A percentile compares a stretch with the other conserved stretches of the same genome.
phyloP scores from a whole-genome alignment of 495 filamentous ascomycete genomes.

The Lepidopterella palustris region DNA sequence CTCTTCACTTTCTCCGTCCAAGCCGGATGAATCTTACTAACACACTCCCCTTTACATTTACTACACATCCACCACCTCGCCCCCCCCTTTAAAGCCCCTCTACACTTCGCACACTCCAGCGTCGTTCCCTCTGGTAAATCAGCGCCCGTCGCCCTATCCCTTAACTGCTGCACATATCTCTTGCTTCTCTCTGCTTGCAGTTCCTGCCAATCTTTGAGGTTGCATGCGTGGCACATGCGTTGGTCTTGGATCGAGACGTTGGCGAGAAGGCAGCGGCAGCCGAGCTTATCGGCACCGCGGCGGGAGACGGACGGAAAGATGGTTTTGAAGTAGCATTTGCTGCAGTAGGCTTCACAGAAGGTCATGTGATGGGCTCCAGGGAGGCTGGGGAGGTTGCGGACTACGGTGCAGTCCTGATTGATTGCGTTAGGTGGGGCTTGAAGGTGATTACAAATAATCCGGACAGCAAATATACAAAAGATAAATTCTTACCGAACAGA shows the following conservation, averaged over 20 bases:
- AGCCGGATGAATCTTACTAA: conserved; percentile 18
- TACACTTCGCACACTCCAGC: conserved; percentile 17
- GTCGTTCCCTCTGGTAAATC: not conserved
- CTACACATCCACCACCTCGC: conserved; percentile 21
- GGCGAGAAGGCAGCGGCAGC: conserved; percentile 6
- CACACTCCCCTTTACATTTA: conserved; percentile 21
- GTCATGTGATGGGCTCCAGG: conserved; percentile 12
- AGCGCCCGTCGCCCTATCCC: conserved; percentile 9
- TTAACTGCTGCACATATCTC: conserved; percentile 13
- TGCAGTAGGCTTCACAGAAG: conserved; percentile 13
- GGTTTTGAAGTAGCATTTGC: conserved; percentile 13
- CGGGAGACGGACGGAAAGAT: not conserved
- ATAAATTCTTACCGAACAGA: conserved; percentile 16
- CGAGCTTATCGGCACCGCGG: conserved; percentile 2
- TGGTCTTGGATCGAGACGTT: conserved; percentile 2
- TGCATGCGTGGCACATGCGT: conserved; percentile 9
- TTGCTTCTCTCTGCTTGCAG: conserved; percentile 5
- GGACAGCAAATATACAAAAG: not conserved
- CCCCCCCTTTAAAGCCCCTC: conserved; percentile 6
- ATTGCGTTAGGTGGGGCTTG: not conserved
- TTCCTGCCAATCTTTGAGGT: not conserved
- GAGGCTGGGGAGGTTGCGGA: not conserved
- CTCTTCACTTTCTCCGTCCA: conserved; percentile 5
- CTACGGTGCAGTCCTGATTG: conserved; percentile 6
- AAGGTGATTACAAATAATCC: not conserved